A percentile compares a stretch with the other conserved stretches of the same genome.
These are phyloP conservation scores for Trichoderma semiorbis DNA, from an alignment of 2,329 filamentous ascomycete species.

Conservation along the genomic window DNA sequence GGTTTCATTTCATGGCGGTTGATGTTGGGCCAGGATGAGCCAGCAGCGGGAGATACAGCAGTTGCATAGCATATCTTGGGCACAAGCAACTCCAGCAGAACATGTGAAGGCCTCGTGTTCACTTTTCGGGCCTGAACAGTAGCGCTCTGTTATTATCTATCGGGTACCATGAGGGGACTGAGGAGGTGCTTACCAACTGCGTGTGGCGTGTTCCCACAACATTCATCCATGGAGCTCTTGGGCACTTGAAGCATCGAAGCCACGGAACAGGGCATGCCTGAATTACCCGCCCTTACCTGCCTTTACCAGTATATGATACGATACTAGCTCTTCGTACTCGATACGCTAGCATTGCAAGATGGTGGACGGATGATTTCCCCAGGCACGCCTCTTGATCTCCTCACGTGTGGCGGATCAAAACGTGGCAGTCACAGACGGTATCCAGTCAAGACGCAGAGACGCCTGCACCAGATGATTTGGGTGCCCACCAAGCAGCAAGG, in stretches of 20 bases:
- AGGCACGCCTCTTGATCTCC: not conserved
- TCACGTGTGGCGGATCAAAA: constrained; percentile 1
- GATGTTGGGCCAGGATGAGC: not conserved
- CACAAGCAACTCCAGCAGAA: not conserved
- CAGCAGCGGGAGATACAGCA: not conserved
- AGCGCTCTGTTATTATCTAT: not conserved
- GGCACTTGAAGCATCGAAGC: not conserved
- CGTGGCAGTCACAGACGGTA: constrained; percentile 4
- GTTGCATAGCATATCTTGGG: not conserved
- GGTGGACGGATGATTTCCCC: not conserved
- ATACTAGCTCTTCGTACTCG: not conserved
- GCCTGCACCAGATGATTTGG: not conserved
- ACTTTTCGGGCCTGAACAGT: not conserved
- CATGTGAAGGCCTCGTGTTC: not conserved
- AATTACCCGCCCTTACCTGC: not conserved
- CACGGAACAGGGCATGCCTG: not conserved
- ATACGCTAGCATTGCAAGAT: not conserved
- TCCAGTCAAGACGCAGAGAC: constrained; percentile 6
- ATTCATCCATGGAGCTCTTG: not conserved
- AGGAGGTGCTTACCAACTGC: not conserved
- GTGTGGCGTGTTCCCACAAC: not conserved
- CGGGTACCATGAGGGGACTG: not conserved
- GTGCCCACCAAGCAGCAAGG: constrained; percentile 9
- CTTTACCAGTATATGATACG: not conserved
- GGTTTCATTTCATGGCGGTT: not conserved